Conservation (phyloP, 2,329 filamentous ascomycete species). For the Phoma sp. region DNA sequence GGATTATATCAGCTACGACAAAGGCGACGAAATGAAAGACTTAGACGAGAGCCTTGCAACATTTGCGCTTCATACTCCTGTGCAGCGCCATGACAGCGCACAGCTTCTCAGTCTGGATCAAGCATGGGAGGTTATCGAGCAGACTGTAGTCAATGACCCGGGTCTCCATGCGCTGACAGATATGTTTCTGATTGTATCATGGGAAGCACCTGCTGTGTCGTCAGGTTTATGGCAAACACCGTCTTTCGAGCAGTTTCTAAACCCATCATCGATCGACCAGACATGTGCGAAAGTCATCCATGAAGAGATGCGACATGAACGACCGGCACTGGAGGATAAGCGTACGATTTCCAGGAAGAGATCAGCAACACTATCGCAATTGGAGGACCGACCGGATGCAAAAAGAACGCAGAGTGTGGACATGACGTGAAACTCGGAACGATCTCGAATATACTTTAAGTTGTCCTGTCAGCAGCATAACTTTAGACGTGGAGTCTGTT, state of each 20-base stretch:
- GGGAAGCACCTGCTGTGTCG: slow-evolving; percentile 9
- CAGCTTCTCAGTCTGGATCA: slow-evolving; percentile 1
- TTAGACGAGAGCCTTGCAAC: slow-evolving; percentile 10
- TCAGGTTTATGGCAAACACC: slow-evolving; percentile 1
- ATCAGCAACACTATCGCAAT: slow-evolving; percentile 9
- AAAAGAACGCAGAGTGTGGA: slow-evolving; percentile 14
- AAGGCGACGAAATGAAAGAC: slow-evolving; percentile 2
- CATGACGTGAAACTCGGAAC: background rate
- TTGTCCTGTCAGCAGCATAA: too few species aligned
- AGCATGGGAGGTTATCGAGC: slow-evolving; percentile 7
- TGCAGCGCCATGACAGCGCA: slow-evolving; percentile 7
- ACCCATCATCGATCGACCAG: background rate
- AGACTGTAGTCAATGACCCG: background rate
- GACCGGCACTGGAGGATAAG: background rate
- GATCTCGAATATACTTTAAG: background rate
- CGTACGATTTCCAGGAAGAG: slow-evolving; percentile 6
- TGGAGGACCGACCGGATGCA: slow-evolving; percentile 3
- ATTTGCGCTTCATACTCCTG: slow-evolving; percentile 4
- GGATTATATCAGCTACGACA: slow-evolving; percentile 8
- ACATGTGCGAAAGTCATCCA: slow-evolving; percentile 1
- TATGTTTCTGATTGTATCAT: slow-evolving; percentile 10
- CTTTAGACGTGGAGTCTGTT: too few species aligned
- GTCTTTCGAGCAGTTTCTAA: slow-evolving; percentile 3
- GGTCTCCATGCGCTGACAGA: background rate
- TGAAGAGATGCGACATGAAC: background rate